Evolutionary conservation across 768 basidiomycete genomes (phyloP).

Genomic region (Boletales sp.): DNA sequence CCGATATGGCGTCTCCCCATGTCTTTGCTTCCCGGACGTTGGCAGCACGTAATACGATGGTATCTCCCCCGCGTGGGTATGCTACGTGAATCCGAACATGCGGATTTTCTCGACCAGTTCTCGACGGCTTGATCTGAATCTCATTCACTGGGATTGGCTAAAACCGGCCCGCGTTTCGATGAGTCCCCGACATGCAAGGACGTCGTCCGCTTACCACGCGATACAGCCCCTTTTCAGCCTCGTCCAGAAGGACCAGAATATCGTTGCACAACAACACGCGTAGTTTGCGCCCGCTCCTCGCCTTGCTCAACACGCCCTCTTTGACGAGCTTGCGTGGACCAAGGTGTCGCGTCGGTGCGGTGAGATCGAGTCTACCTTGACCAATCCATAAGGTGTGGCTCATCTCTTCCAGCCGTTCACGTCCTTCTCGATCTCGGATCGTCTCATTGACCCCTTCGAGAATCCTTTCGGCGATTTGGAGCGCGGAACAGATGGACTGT

Average conservation of each 20-base stretch:
- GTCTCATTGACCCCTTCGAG: constrained; percentile 84
- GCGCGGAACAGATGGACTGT: constrained; percentile 47
- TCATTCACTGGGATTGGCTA: constrained; percentile 77
- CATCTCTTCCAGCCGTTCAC: constrained; percentile 68
- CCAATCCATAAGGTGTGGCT: constrained; percentile 87
- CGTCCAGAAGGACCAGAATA: constrained; percentile 82
- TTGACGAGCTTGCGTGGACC: constrained; percentile 77
- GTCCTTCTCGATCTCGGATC: constrained; percentile 79
- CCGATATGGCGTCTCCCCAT: constrained; percentile 44
- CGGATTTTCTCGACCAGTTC: constrained; percentile 57
- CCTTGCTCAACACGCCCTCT: constrained; percentile 75
- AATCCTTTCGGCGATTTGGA: constrained; percentile 66
- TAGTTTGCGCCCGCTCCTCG: constrained; percentile 79
- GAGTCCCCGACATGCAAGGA: not conserved
- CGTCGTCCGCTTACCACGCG: constrained; percentile 58
- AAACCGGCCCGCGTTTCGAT: not conserved
- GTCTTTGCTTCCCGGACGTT: constrained; percentile 57
- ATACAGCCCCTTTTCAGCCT: constrained; percentile 64
- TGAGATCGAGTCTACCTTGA: constrained; percentile 84
- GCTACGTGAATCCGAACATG: constrained; percentile 62
- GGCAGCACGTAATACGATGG: constrained; percentile 54
- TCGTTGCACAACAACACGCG: constrained; percentile 84
- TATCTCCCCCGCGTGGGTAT: constrained; percentile 73
- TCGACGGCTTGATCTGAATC: constrained; percentile 54
- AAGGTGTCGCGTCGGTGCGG: constrained; percentile 81